phyloP scores from a whole-genome alignment of 2,329 filamentous ascomycete species.

The Alternaria arborescens region DNA sequence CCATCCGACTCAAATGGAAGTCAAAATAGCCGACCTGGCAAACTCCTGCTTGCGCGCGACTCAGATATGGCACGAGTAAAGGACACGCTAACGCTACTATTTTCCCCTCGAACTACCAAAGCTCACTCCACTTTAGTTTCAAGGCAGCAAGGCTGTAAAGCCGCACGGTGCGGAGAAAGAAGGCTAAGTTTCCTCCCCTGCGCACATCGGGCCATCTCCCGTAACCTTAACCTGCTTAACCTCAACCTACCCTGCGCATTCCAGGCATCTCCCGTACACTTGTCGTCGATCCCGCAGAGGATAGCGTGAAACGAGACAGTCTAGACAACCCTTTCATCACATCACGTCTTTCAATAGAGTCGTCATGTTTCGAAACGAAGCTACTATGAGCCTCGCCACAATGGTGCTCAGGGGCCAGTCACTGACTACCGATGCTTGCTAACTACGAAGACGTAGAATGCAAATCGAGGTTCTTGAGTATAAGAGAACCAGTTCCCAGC shows the following conservation, averaged over 20 bases:
- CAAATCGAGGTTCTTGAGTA: constrained; percentile 4
- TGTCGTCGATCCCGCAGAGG: constrained; percentile 7
- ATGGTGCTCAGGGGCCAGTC: not conserved
- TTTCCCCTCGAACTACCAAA: constrained; percentile 1
- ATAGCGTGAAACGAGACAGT: constrained; percentile 2
- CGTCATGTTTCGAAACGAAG: constrained; percentile 15
- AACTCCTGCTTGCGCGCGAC: constrained; percentile 1
- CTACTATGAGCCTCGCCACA: constrained; percentile 5
- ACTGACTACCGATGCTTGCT: not conserved
- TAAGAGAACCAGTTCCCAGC: constrained; percentile 9
- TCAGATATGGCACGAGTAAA: not conserved
- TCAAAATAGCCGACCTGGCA: not conserved
- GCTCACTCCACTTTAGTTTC: constrained; percentile 1
- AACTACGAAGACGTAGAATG: not conserved
- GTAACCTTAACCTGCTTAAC: constrained; percentile 5
- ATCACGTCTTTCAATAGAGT: constrained; percentile 2
- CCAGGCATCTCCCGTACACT: constrained; percentile 2
- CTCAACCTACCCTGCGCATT: not conserved
- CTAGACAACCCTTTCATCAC: constrained; percentile 10
- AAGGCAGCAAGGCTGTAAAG: constrained; percentile 1
- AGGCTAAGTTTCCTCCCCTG: not conserved
- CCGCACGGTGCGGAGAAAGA: not conserved
- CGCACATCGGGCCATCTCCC: constrained; percentile 3
- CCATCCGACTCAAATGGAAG: not conserved
- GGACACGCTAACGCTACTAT: constrained; percentile 1